phyloP scores from a whole-genome alignment of 352 stramenopile genomes.

The Phytopythium delawarense region DNA sequence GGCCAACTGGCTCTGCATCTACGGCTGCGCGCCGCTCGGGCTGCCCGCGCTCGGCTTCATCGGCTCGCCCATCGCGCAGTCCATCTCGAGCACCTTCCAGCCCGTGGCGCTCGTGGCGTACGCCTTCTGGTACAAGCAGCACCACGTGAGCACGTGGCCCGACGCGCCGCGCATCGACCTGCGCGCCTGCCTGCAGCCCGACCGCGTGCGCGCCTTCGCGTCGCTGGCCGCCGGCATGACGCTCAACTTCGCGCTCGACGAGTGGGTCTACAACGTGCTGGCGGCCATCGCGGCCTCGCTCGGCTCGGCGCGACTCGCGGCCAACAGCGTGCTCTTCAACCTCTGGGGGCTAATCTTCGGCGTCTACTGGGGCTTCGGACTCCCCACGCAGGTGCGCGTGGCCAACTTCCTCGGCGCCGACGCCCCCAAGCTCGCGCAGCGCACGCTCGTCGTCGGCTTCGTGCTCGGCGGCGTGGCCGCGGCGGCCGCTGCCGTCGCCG shows the following conservation, averaged over 20 bases:
- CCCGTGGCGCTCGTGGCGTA: constrained; percentile 61
- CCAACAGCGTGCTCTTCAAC: constrained; percentile 81
- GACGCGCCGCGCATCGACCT: constrained; percentile 38
- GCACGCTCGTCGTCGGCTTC: constrained; percentile 60
- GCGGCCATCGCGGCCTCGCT: constrained; percentile 65
- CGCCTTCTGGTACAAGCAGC: constrained; percentile 74
- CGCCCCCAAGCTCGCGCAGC: constrained; percentile 45
- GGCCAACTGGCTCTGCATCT: constrained; percentile 81
- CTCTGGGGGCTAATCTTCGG: constrained; percentile 81
- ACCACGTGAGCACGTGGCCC: constrained; percentile 80
- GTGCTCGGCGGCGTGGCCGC: constrained; percentile 52
- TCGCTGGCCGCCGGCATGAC: constrained; percentile 73
- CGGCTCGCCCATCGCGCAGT: constrained; percentile 68
- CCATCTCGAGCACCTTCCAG: constrained; percentile 69
- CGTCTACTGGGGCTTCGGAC: constrained; percentile 82
- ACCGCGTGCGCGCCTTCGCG: constrained; percentile 62
- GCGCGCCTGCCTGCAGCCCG: constrained; percentile 46
- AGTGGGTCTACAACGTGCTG: constrained; percentile 80
- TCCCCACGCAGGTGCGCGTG: constrained; percentile 69
- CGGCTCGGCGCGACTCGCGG: constrained; percentile 56
- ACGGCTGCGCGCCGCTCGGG: constrained; percentile 53
- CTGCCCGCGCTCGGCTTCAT: constrained; percentile 56
- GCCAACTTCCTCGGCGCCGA: constrained; percentile 78
- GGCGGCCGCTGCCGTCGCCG: constrained; percentile 41
- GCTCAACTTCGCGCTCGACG: constrained; percentile 68